phyloP scores from a whole-genome alignment of 148 eudicot genomes.

The Vaccinium myrtillus region DNA sequence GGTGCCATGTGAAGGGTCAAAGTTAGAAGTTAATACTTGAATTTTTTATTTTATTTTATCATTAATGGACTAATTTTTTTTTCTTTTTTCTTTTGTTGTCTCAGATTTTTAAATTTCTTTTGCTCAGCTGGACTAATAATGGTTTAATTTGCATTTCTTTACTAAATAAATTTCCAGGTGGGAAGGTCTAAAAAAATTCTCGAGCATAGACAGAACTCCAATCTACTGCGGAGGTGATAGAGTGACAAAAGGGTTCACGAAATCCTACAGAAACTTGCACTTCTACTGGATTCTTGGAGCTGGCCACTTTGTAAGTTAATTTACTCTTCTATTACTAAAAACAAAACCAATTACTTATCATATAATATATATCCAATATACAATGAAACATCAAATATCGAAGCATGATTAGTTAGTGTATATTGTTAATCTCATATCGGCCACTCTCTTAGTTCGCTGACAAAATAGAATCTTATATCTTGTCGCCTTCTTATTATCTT shows the following conservation, averaged over 20 bases:
- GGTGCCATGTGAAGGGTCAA: background rate
- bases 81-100: too few species aligned
- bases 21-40: background rate
- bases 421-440: too few species aligned
- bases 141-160: background rate
- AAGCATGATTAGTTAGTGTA: background rate
- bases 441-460: background rate
- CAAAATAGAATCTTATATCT: background rate
- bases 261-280: constrained; percentile 68
- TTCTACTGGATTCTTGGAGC: constrained; percentile 98
- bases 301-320: constrained; percentile 94
- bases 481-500: background rate
- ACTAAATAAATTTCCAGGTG: constrained; percentile 39
- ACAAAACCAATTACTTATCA: background rate
- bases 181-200: constrained; percentile 67
- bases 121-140: too few species aligned
- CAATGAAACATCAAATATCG: background rate
- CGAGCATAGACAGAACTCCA: constrained; percentile 51
- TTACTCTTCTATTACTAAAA: background rate
- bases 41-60: background rate
- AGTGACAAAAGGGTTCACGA: constrained; percentile 63
- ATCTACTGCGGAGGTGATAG: constrained; percentile 49
- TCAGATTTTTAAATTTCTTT: too few species aligned
- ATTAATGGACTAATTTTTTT: background rate
- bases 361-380: background rate